phyloP scores from a whole-genome alignment of 2,329 filamentous ascomycete genomes.

The Lizonia empirigonia region DNA sequence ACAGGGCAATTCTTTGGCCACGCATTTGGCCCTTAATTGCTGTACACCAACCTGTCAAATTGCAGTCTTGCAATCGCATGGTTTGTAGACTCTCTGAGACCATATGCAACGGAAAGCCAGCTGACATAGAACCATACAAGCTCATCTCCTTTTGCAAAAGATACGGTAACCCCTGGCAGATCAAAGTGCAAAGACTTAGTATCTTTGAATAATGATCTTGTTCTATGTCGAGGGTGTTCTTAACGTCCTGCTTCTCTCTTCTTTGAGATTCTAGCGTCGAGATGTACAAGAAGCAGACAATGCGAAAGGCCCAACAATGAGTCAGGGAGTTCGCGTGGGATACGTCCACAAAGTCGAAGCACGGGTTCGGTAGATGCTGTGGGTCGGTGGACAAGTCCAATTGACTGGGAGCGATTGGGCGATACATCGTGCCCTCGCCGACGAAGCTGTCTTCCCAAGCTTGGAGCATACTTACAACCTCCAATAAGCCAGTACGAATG shows the following conservation, averaged over 20 bases:
- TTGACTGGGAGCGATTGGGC: neutral
- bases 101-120: constrained; percentile 1
- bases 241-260: neutral
- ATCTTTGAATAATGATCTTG: neutral
- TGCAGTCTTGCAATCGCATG: neutral
- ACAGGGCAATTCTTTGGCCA: neutral
- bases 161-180: constrained; percentile 2
- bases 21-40: neutral
- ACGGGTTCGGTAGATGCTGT: neutral
- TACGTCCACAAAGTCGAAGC: constrained; percentile 1
- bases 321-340: constrained; percentile 4
- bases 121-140: constrained; percentile 10
- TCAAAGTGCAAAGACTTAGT: neutral
- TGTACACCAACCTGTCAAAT: neutral
- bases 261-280: neutral
- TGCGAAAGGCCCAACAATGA: constrained; percentile 4
- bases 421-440: neutral
- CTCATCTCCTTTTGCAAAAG: constrained; percentile 6
- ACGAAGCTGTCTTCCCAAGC: neutral
- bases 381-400: neutral
- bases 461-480: neutral
- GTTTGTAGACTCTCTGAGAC: constrained; percentile 6
- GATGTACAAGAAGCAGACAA: neutral
- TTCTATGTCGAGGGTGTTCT: neutral
- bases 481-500: neutral